phyloP scores from a whole-genome alignment of 1,139 yeast species.

The Taiozyma sp. region DNA sequence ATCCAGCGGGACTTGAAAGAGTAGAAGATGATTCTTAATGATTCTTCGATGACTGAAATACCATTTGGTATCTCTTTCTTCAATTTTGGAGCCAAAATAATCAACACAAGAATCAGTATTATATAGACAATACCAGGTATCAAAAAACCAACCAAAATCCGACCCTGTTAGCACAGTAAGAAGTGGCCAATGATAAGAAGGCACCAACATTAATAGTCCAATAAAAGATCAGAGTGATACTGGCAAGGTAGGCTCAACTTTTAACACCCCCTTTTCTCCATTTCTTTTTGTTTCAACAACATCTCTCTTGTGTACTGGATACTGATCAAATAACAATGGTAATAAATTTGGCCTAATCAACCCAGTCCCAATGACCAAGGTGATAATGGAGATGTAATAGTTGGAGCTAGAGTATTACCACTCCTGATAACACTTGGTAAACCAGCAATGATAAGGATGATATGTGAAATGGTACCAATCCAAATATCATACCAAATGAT shows the following conservation, averaged over 20 bases:
- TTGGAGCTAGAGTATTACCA: slow-evolving; percentile 46
- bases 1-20: slow-evolving; percentile 38
- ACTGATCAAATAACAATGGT: slow-evolving; percentile 78
- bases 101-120: slow-evolving; percentile 42
- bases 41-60: slow-evolving; percentile 45
- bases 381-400: slow-evolving; percentile 49
- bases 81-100: slow-evolving; percentile 35
- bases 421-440: slow-evolving; percentile 54
- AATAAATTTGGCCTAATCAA: slow-evolving; percentile 78
- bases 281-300: slow-evolving; percentile 52
- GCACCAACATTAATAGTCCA: slow-evolving; percentile 81
- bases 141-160: slow-evolving; percentile 75
- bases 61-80: slow-evolving; percentile 35
- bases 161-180: slow-evolving; percentile 61
- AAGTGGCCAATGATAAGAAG: slow-evolving; percentile 71
- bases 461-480: slow-evolving; percentile 58
- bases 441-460: slow-evolving; percentile 67
- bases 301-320: slow-evolving; percentile 45
- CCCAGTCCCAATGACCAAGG: slow-evolving; percentile 78
- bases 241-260: slow-evolving; percentile 64
- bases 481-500: slow-evolving; percentile 61
- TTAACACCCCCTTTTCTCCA: slow-evolving; percentile 71
- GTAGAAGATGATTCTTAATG: slow-evolving; percentile 36
- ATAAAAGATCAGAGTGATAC: slow-evolving; percentile 74
- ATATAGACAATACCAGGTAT: slow-evolving; percentile 50